A percentile compares a stretch with the other conserved stretches of the same genome.
Evolutionary conservation across 441 rosid species (phyloP).

Genomic region (Erodium moschatum): DNA sequence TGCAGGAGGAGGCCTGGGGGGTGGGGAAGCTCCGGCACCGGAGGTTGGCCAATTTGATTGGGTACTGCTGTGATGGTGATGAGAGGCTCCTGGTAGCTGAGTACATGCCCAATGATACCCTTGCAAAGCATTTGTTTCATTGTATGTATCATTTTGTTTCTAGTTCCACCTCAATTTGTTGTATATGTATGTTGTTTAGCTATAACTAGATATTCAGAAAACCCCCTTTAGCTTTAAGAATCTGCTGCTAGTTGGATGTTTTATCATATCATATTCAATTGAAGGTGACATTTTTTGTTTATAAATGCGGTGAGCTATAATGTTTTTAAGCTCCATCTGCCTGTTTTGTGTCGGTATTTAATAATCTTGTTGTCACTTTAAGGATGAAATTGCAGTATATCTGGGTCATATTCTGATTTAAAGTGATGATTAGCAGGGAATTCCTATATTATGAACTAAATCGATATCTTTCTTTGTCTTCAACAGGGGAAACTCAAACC

Average conservation of each 20-base stretch:
- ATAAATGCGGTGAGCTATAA: too few species aligned
- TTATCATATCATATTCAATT: too few species aligned
- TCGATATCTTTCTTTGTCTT: neutral
- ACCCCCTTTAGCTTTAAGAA: neutral
- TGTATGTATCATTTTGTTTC: slow-evolving; percentile 27
- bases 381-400: neutral
- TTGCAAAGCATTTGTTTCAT: slow-evolving; percentile 67
- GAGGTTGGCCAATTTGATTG: slow-evolving; percentile 54
- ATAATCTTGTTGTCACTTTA: neutral
- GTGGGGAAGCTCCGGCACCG: slow-evolving; percentile 60
- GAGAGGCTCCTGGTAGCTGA: slow-evolving; percentile 65
- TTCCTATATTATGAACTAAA: neutral
- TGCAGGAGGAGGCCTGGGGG: slow-evolving; percentile 40
- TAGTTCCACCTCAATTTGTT: neutral
- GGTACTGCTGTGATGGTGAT: slow-evolving; percentile 63
- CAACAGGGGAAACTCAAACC: slow-evolving; percentile 66
- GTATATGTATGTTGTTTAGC: neutral
- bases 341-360: too few species aligned
- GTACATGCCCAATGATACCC: slow-evolving; percentile 65
- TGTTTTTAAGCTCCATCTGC: too few species aligned
- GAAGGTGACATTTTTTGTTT: too few species aligned
- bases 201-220: neutral
- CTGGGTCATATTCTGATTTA: neutral
- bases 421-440: neutral
- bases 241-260: too few species aligned